Percentiles rank a stretch among this genome's conserved stretches.
Conservation (phyloP, 148 eudicot genomes). For the Gaultheria prostrata region DNA sequence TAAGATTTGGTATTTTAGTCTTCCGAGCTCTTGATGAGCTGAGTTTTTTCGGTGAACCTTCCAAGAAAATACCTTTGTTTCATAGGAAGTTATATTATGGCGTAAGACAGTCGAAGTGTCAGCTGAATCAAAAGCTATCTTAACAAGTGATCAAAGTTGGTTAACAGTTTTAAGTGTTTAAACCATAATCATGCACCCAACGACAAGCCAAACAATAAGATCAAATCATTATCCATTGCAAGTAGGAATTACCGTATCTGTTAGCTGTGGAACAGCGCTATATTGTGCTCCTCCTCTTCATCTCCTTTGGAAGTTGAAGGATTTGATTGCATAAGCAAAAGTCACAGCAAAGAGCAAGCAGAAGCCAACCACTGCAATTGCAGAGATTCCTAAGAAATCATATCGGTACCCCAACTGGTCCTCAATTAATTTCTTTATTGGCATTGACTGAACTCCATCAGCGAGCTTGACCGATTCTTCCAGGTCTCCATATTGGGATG, state of each 20-base stretch:
- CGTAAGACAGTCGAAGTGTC: background rate
- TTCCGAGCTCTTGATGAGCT: background rate
- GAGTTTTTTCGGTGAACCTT: background rate
- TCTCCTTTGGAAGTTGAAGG: constrained; percentile 89
- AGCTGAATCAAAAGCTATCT: background rate
- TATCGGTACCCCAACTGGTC: constrained; percentile 68
- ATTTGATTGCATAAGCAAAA: constrained; percentile 84
- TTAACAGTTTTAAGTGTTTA: too few relatives aligned
- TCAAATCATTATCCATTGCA: background rate
- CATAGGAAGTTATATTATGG: background rate
- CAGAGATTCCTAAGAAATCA: constrained; percentile 68
- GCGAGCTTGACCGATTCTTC: constrained; percentile 49
- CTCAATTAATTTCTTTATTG: constrained; percentile 41
- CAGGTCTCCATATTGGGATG: constrained; percentile 72
- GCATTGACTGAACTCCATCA: constrained; percentile 49
- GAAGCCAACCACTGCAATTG: constrained; percentile 58
- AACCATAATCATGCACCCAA: background rate
- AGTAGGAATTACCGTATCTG: constrained; percentile 20
- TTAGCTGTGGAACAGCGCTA: background rate
- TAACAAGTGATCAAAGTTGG: background rate
- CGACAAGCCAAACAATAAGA: background rate
- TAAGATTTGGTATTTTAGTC: background rate
- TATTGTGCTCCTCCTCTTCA: constrained; percentile 24
- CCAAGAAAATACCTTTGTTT: background rate
- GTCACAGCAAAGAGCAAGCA: constrained; percentile 66